Evolutionary conservation across 2,329 filamentous ascomycete species (phyloP).

Genomic region (Didymella glomerata): DNA sequence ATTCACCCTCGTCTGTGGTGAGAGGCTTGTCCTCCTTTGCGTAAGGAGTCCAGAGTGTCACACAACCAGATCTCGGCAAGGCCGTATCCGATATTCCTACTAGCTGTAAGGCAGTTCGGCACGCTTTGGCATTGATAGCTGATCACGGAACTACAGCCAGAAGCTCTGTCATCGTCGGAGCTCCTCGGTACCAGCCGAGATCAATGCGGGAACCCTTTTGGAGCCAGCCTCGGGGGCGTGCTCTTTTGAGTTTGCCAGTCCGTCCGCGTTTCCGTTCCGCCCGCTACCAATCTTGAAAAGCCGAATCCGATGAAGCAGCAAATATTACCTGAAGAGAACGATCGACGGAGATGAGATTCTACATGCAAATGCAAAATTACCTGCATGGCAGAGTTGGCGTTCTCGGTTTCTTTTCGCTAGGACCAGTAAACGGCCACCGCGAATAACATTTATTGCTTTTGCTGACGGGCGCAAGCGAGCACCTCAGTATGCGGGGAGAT

Average conservation of each 20-base stretch:
- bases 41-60: slow-evolving; percentile 8
- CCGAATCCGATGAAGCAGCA: slow-evolving; percentile 24
- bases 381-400: slow-evolving; percentile 5
- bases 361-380: slow-evolving; percentile 2
- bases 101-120: not conserved
- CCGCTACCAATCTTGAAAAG: slow-evolving; percentile 35
- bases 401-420: slow-evolving; percentile 1
- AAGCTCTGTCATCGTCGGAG: slow-evolving; percentile 21
- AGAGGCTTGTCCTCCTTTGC: slow-evolving; percentile 12
- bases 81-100: slow-evolving; percentile 1
- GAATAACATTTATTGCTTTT: slow-evolving; percentile 30
- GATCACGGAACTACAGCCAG: slow-evolving; percentile 7
- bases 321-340: slow-evolving; percentile 5
- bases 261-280: slow-evolving; percentile 44
- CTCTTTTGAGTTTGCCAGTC: slow-evolving; percentile 35
- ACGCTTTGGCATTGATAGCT: slow-evolving; percentile 5
- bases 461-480: slow-evolving; percentile 39
- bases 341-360: not conserved
- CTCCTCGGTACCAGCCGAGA: slow-evolving; percentile 38
- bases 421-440: slow-evolving; percentile 20
- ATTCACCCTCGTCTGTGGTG: slow-evolving; percentile 22
- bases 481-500: slow-evolving; percentile 39
- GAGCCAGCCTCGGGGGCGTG: slow-evolving; percentile 47
- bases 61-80: slow-evolving; percentile 10
- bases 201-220: slow-evolving; percentile 35